phyloP scores from a whole-genome alignment of 345 rosid species.

The Aquilaria yunnanensis region DNA sequence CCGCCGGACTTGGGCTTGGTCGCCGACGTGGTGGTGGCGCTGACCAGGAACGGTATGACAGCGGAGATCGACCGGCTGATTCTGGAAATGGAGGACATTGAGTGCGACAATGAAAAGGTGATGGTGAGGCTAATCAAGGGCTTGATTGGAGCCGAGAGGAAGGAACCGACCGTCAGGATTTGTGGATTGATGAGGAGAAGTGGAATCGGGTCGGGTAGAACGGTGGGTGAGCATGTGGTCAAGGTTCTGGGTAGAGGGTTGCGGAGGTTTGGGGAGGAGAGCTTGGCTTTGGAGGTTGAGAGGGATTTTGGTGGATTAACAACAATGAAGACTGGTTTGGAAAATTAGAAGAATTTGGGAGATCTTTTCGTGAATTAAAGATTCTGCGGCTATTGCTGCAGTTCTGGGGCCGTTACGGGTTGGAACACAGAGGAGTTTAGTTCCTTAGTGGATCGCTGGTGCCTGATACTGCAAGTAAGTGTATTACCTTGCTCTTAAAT shows the following conservation, averaged over 20 bases:
- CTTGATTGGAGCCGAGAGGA: conserved; percentile 53
- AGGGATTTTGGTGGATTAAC: conserved; percentile 22
- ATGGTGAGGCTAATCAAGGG: conserved; percentile 47
- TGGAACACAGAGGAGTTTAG: no score
- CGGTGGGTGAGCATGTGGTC: conserved; percentile 48
- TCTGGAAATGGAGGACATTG: conserved; percentile 39
- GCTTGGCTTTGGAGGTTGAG: conserved; percentile 49
- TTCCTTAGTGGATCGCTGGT: no score
- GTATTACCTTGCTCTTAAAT: no score
- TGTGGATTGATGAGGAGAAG: conserved; percentile 53
- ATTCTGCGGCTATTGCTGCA: no score
- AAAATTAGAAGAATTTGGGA: background rate
- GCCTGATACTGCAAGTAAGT: no score
- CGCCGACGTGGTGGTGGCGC: conserved; percentile 53
- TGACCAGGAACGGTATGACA: conserved; percentile 39
- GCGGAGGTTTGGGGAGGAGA: conserved; percentile 53
- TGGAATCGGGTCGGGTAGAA: conserved; percentile 59
- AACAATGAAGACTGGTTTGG: conserved; percentile 15
- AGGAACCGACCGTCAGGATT: conserved; percentile 65
- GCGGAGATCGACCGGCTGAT: conserved; percentile 56
- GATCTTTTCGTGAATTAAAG: background rate
- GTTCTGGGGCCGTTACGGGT: no score
- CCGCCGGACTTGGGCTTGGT: conserved; percentile 42
- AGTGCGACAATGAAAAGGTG: conserved; percentile 41
- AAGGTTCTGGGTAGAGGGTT: conserved; percentile 58